phyloP scores from a whole-genome alignment of 495 filamentous ascomycete species.

The Umbilicaria muhlenbergii region DNA sequence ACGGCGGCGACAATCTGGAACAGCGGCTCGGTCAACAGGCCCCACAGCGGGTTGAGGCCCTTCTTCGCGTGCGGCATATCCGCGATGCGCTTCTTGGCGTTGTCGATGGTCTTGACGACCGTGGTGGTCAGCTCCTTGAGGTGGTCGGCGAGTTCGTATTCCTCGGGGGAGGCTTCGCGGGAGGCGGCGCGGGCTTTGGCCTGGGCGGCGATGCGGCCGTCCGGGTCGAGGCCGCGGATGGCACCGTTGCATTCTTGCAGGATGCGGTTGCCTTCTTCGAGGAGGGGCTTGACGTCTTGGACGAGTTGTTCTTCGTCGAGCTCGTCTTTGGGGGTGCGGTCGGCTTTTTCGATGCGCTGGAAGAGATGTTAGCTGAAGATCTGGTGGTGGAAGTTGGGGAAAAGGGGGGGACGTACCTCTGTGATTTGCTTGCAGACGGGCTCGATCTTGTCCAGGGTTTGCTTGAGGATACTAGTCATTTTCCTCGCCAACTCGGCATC shows the following conservation, averaged over 20 bases:
- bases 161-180: constrained; percentile 73
- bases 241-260: constrained; percentile 78
- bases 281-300: constrained; percentile 65
- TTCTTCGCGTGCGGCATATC: constrained; percentile 93
- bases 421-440: constrained; percentile 81
- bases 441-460: constrained; percentile 68
- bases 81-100: constrained; percentile 69
- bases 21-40: constrained; percentile 62
- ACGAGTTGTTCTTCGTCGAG: constrained; percentile 85
- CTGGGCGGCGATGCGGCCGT: constrained; percentile 69
- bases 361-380: constrained; percentile 11
- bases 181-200: constrained; percentile 70
- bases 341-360: constrained; percentile 63
- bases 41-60: constrained; percentile 80
- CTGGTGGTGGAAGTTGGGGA: background rate
- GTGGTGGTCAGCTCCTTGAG: constrained; percentile 59
- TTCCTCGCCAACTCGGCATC: constrained; percentile 64
- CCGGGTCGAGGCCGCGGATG: constrained; percentile 81
- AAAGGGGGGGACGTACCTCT: constrained; percentile 38
- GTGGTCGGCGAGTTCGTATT: constrained; percentile 68
- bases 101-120: constrained; percentile 64
- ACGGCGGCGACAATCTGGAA: constrained; percentile 91
- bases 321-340: constrained; percentile 74
- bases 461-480: constrained; percentile 57
- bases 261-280: constrained; percentile 71